A percentile compares a stretch with the other conserved stretches of the same genome.
phyloP scores from a whole-genome alignment of 441 rosid genomes.

The Brassica balearica region DNA sequence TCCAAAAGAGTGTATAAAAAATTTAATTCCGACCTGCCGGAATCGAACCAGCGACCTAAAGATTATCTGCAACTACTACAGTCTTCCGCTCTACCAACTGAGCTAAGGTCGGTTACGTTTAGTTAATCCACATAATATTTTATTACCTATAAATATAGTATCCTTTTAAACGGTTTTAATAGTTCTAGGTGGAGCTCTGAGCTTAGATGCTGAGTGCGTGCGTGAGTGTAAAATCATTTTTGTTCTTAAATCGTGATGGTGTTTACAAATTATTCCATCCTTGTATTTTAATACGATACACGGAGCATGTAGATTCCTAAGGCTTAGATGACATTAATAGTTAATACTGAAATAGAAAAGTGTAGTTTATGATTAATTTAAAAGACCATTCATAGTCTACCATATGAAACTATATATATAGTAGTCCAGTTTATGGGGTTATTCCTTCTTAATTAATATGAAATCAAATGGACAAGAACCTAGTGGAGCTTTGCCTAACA shows the following conservation, averaged over 20 bases:
- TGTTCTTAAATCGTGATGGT: not conserved
- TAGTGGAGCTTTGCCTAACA: constrained; percentile 33
- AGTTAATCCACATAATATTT: not conserved
- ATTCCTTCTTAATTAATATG: constrained; percentile 23
- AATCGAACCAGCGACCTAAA: constrained; percentile 48
- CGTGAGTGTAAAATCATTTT: not conserved
- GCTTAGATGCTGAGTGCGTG: not conserved
- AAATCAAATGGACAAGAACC: constrained; percentile 23
- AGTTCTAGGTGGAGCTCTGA: too few relatives aligned
- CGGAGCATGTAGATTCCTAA: not conserved
- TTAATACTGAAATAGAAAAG: not conserved
- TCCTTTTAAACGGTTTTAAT: not conserved
- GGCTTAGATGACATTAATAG: not conserved
- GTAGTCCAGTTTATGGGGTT: constrained; percentile 27
- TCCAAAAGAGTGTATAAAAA: not conserved
- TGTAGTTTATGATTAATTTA: constrained; percentile 17
- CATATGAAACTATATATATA: not conserved
- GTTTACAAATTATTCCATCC: not conserved
- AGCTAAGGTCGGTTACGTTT: constrained; percentile 73
- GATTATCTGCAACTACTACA: constrained; percentile 55
- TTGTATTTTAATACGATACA: constrained; percentile 3
- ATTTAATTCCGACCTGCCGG: constrained; percentile 37
- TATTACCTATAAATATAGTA: not conserved
- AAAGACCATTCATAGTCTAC: constrained; percentile 13
- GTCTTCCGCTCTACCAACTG: constrained; percentile 95